A percentile compares a stretch with the other conserved stretches of the same genome.
These are phyloP conservation scores for Fusarium odoratissimum DNA, from an alignment of 2,329 filamentous ascomycete species.

Conservation along the genomic window DNA sequence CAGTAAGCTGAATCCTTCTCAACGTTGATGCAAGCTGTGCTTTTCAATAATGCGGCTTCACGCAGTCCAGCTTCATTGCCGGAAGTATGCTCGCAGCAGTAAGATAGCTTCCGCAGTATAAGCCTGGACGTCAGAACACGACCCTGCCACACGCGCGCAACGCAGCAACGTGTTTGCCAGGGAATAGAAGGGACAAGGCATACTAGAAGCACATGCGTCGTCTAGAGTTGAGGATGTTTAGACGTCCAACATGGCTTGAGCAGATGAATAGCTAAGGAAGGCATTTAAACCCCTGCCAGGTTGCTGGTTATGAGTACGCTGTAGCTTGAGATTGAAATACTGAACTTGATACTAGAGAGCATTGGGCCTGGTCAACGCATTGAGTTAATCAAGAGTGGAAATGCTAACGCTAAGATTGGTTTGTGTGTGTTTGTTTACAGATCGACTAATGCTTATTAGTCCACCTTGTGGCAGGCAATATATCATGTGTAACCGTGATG, in stretches of 20 bases:
- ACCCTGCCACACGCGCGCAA: not conserved
- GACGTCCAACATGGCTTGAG: not conserved
- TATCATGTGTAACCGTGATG: constrained; percentile 9
- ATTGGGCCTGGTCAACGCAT: not conserved
- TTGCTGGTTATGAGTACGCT: constrained; percentile 4
- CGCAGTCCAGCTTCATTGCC: not conserved
- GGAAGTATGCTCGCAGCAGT: not conserved
- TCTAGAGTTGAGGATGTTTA: not conserved
- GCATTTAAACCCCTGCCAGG: constrained; percentile 3
- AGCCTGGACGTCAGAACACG: not conserved
- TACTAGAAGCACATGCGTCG: not conserved
- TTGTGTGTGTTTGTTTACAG: not conserved
- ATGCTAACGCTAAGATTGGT: not conserved
- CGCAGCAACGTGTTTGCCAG: not conserved
- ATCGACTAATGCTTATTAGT: not conserved
- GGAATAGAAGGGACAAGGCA: not conserved
- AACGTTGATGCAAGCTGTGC: not conserved
- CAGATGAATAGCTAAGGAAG: not conserved
- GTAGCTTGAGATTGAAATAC: constrained; percentile 20
- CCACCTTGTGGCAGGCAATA: not conserved
- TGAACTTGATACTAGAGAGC: constrained; percentile 1
- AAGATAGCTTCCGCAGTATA: not conserved
- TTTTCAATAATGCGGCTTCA: not conserved
- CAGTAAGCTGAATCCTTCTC: not conserved
- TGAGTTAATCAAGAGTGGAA: not conserved